Base-by-base conservation (phyloP, 257 asterid genomes). In the Capsicum chinense region DNA sequence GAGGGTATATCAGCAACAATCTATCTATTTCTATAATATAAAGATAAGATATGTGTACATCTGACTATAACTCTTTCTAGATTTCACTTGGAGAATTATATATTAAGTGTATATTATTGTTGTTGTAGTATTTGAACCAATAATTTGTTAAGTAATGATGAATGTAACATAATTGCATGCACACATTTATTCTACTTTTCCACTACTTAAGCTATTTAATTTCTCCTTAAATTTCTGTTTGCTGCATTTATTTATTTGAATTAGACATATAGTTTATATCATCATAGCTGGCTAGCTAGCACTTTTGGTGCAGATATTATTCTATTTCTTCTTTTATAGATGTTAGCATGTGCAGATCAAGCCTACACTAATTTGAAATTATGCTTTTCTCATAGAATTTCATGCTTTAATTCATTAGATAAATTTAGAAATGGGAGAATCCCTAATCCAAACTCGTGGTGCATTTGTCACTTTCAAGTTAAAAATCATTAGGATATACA, bases 401-500 rank as follows among this genome's bases (percentile, higher is more conserved):
- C 9, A 80, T 17, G 44, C 54, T 58, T 37, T 35, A 78, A 21
- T n/a, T 7, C 5, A 10, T 5, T 2, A 11, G 68, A 80, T 80
- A 63, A n/a, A 80, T 7, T 80, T 59, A 50, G 81, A 74, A 74
- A 50, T 35, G 12, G 42, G 56, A 50, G 81, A 74, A 74, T 74
- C 81, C 44, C 68, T 81, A 62, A 79, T 86, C 79, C 71, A 56
- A 59, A 81, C 39, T 69, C 56, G 6, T n/a, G 39, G 70, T 67
- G 83, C 63, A 39, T 59, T 79, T 50, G 69, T 84, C 82, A 42
- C 74, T 50, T 85, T 83, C 57, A 33, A 13, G 10, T 63, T 44
- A 83, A 66, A 81, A 62, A 81, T 37, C 44, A 6, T 17, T 17
- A 56, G 85, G 58, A 64, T 83, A 88, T 88, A 69, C 88, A 85